phyloP scores from a whole-genome alignment of 176 grass and related monocot species.

The Musa itinerans region DNA sequence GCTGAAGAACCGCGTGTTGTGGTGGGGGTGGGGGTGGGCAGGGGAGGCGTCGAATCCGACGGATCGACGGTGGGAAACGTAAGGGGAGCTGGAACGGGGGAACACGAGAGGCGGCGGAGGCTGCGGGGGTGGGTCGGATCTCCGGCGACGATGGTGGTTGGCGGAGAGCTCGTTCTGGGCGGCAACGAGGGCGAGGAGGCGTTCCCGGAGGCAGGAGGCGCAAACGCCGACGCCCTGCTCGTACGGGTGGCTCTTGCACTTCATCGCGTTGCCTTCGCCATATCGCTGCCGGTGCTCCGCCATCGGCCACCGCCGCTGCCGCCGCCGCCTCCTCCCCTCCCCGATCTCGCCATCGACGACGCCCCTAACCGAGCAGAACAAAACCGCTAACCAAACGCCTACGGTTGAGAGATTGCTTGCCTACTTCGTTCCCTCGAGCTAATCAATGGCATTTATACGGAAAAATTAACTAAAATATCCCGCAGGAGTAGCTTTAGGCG shows the following conservation, averaged over 20 bases:
- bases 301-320: background rate
- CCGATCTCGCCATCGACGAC: background rate
- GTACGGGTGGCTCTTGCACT: slow-evolving; percentile 72
- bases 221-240: slow-evolving; percentile 68
- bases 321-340: background rate
- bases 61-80: slow-evolving; percentile 2
- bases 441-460: background rate
- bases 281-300: background rate
- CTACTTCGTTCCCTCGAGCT: background rate
- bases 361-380: background rate
- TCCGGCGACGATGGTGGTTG: background rate
- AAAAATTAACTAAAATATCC: too few relatives aligned
- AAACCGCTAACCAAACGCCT: background rate
- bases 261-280: slow-evolving; percentile 37
- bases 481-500: too few relatives aligned
- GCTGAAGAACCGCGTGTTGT: background rate
- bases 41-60: background rate
- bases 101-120: background rate
- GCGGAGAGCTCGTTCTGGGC: slow-evolving; percentile 50
- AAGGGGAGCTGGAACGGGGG: slow-evolving; percentile 9
- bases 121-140: background rate
- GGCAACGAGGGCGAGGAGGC: slow-evolving; percentile 58
- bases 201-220: slow-evolving; percentile 83
- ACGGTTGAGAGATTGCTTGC: background rate
- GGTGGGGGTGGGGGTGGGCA: background rate